These are phyloP conservation scores for Cantharellus anzutake DNA, from an alignment of 768 basidiomycete genomes.

Conservation along the genomic window DNA sequence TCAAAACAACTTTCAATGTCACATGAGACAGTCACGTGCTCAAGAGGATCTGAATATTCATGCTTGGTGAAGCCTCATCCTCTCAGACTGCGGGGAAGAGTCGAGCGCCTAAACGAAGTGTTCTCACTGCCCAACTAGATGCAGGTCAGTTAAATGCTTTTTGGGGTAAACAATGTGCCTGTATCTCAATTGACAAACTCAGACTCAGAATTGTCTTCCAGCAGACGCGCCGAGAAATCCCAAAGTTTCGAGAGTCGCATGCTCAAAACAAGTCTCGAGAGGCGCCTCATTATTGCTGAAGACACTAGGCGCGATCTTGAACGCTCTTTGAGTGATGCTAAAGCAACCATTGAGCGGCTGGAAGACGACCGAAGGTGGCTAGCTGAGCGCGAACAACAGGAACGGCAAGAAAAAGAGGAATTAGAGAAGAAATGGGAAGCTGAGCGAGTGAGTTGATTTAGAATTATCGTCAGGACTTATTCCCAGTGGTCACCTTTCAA, in stretches of 20 bases:
- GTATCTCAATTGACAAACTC: too few species aligned
- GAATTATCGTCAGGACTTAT: not conserved
- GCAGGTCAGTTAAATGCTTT: too few species aligned
- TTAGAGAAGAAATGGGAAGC: constrained; percentile 31
- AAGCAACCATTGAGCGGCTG: constrained; percentile 39
- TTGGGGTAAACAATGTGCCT: too few species aligned
- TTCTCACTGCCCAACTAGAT: too few species aligned
- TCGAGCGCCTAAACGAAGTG: too few species aligned
- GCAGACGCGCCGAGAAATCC: constrained; percentile 4
- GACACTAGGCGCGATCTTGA: constrained; percentile 46
- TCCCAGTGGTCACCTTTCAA: constrained; percentile 12
- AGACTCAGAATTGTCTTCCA: constrained; percentile 6
- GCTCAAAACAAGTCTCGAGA: constrained; percentile 41
- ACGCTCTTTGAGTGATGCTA: constrained; percentile 46
- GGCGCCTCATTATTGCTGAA: constrained; percentile 45
- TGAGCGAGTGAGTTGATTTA: constrained; percentile 35
- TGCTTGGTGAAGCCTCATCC: too few species aligned
- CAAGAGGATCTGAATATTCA: too few species aligned
- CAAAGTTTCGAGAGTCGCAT: constrained; percentile 16
- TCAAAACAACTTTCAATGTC: too few species aligned
- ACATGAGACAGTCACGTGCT: too few species aligned
- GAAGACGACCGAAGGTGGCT: constrained; percentile 54
- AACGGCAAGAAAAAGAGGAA: constrained; percentile 44
- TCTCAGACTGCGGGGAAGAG: too few species aligned
- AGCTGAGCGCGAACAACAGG: constrained; percentile 46